Evolutionary conservation across 2,329 filamentous ascomycete genomes (phyloP).

Genomic region (Fusarium brachygibbosum): DNA sequence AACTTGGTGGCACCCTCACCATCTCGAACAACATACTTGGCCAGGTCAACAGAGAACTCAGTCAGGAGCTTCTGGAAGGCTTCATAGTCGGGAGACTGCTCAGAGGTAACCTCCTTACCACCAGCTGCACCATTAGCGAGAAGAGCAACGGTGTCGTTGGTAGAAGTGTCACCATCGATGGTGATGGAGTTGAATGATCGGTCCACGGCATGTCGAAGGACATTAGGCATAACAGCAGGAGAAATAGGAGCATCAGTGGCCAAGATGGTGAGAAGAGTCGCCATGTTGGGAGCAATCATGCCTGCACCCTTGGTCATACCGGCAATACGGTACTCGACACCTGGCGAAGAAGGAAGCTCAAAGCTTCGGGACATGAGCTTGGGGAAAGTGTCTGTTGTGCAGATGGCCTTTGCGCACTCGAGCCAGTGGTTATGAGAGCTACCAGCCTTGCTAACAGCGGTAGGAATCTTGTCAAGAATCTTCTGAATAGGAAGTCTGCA

Average conservation of each 20-base stretch:
- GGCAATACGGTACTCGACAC: slow-evolving; percentile 83
- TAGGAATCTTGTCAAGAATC: slow-evolving; percentile 85
- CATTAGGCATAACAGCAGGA: slow-evolving; percentile 72
- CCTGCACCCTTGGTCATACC: slow-evolving; percentile 98
- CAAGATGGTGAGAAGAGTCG: slow-evolving; percentile 90
- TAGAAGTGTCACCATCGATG: slow-evolving; percentile 96
- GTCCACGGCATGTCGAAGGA: slow-evolving; percentile 81
- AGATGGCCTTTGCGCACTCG: slow-evolving; percentile 87
- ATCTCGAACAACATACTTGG: slow-evolving; percentile 93
- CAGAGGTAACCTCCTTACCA: slow-evolving; percentile 71
- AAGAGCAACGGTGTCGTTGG: slow-evolving; percentile 94
- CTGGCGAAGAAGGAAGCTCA: slow-evolving; percentile 82
- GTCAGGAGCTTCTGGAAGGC: slow-evolving; percentile 80
- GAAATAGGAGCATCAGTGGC: slow-evolving; percentile 90
- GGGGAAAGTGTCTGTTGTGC: slow-evolving; percentile 98
- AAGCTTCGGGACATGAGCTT: slow-evolving; percentile 92
- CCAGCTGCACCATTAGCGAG: slow-evolving; percentile 96
- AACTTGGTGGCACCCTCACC: slow-evolving; percentile 99
- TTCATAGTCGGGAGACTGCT: slow-evolving; percentile 72
- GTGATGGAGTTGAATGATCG: slow-evolving; percentile 97
- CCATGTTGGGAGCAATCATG: slow-evolving; percentile 99
- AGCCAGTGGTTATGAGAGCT: slow-evolving; percentile 89
- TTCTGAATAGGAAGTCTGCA: slow-evolving; percentile 87
- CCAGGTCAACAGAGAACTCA: slow-evolving; percentile 83
- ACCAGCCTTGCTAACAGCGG: slow-evolving; percentile 78